Conservation (phyloP, 1,139 yeast species). For the Saccharomyces hybrid region DNA sequence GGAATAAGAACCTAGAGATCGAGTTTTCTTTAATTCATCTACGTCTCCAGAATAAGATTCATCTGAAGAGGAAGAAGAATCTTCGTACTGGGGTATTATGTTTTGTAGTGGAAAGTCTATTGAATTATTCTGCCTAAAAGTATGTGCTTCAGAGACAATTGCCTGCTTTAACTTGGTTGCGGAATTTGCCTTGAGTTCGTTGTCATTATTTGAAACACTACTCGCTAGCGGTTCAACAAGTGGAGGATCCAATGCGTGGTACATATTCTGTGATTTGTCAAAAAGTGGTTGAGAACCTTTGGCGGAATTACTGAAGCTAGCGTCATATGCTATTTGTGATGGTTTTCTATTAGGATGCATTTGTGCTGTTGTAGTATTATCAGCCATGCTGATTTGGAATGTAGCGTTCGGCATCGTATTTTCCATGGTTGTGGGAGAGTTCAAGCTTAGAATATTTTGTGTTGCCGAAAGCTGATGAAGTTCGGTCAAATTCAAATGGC, state of each 20-base stretch:
- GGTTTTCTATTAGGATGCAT: neutral
- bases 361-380: neutral
- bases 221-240: constrained; percentile 4
- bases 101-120: neutral
- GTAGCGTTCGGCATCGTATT: neutral
- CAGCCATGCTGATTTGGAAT: neutral
- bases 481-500: neutral
- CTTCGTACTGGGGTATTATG: neutral
- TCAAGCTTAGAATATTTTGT: neutral
- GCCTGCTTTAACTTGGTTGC: neutral
- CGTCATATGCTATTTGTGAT: neutral
- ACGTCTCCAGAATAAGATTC: neutral
- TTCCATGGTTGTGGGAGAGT: neutral
- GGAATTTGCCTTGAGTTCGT: neutral
- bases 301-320: neutral
- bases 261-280: neutral
- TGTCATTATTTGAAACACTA: constrained; percentile 8
- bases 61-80: neutral
- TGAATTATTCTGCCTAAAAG: neutral
- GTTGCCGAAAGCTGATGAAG: neutral
- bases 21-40: neutral
- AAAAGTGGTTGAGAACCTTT: neutral
- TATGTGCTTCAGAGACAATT: neutral
- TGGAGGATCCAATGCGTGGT: neutral
- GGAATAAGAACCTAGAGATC: neutral